Base-by-base conservation (phyloP, 805 yeast genomes). In the Wickerhamomyces strasburgensis region DNA sequence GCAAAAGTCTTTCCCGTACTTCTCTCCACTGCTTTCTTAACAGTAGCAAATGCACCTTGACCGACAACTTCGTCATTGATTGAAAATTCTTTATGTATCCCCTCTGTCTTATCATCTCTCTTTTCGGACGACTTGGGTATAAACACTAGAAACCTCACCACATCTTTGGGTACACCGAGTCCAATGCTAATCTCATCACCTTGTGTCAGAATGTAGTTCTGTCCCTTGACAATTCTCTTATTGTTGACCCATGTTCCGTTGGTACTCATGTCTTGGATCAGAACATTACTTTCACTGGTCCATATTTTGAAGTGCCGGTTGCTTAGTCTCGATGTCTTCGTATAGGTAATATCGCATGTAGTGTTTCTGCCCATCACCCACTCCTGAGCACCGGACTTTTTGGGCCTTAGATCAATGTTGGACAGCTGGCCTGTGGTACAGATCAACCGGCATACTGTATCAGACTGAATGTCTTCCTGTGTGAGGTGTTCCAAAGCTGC, bases 31-130 rank as follows among this genome's bases (percentile, higher is more conserved):
- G 94, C 96, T 56, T 86, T 86, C 48, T 87, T 82, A 19, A 93
- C 98, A 2, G 89, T 84, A 5, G 98, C 98, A 70, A 90, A 90
- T 8, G 98, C 98, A n/a, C 98, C 98, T 51, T 87, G 93, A 1
- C 98, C 98, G 2, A 90, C 84, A 13, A 85, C 80, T 52, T 84
- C 95, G 55, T 82, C 85, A 41, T 81, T 75, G 15, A 90, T 76
- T 11, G 85, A 82, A 59, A 80, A 93, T 51, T 82, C 78, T 40
- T 73, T 75, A 49, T 70, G 69, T 9, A 85, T 78, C 1, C 89
- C 88, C 18, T 52, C 49, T 5, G 28, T 16, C 3, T 23, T 25
- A 8, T 37, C 40, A 48, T 60, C 34, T 39, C 41, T 28, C 18
- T 39, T 33, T 19, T 38, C 42, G n/a, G 15, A 14, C 1, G 28